A percentile compares a stretch with the other conserved stretches of the same genome.
phyloP scores from a whole-genome alignment of 2,329 filamentous ascomycete genomes.

The Phaeosphaeria sp. region DNA sequence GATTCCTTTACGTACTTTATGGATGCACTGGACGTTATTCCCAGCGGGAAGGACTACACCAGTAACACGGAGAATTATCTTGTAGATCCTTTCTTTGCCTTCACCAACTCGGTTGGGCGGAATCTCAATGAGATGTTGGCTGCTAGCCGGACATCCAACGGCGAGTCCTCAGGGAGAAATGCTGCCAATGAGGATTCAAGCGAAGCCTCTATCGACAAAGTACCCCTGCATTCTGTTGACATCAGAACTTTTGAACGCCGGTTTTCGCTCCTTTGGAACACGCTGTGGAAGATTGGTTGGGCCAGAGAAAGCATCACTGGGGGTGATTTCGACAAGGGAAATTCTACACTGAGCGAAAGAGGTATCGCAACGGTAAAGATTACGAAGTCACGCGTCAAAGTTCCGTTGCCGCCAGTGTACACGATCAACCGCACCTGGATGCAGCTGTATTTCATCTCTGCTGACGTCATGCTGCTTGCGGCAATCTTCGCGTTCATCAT shows the following conservation, averaged over 20 bases:
- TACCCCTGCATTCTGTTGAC: background rate
- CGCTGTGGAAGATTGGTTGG: constrained; percentile 11
- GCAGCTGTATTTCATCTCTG: constrained; percentile 10
- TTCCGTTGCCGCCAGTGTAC: constrained; percentile 8
- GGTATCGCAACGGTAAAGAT: background rate
- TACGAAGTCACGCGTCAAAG: background rate
- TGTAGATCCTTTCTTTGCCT: background rate
- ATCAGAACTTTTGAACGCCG: constrained; percentile 7
- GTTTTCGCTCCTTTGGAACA: constrained; percentile 11
- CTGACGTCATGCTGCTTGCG: constrained; percentile 13
- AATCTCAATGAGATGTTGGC: no score
- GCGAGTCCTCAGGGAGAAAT: no score
- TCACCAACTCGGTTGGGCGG: no score
- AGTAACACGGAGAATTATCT: background rate
- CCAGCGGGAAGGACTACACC: background rate
- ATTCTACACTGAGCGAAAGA: background rate
- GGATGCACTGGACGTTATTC: background rate
- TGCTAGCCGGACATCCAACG: no score
- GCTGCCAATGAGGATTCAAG: no score
- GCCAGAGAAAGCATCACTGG: constrained; percentile 1
- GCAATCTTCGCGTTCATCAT: constrained; percentile 13
- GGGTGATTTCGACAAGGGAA: background rate
- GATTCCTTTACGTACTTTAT: background rate
- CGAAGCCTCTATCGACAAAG: no score
- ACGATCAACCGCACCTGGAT: constrained; percentile 8